Evolutionary conservation across 805 yeast genomes (phyloP), one percentile per base, ranked within the genome.

Genomic region (Pachysolen tannophilus): DNA sequence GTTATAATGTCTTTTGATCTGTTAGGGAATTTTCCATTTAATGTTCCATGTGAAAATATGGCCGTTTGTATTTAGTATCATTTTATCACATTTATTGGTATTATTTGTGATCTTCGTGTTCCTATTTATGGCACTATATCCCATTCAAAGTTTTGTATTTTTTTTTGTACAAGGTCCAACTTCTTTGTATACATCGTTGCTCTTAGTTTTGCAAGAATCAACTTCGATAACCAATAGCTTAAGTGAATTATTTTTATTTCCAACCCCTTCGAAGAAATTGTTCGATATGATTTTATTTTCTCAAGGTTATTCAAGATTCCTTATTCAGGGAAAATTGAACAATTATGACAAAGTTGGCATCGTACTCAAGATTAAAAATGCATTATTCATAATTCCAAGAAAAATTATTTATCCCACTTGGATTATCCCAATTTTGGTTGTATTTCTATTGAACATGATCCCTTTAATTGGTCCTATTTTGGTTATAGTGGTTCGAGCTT

Each of bases 391-490:
- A 31, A 35, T 20, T 19, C 35, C 6, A 32, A 41, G 41, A 18
- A 40, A 58, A 28, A 39, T 40, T 13, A 26, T 35, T n/a, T 41
- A 46, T 33, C 20, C 31, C 16, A 7, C 39, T 3, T 20, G 64
- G 16, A 33, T 70, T 0, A 13, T 54, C 6, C 59, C 65, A 35
- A 58, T 65, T 2, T 1, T 64, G 0, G 11, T 61, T 1, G 52
- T 63, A 15, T 44, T 71, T 13, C 11, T 60, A 0, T 47, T 78
- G 9, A 65, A 69, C 20, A 52, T 65, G 34, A 60, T 80, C 10
- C 87, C 87, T 0, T 25, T 77, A 6, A 14, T 72, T 5, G 87
- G 87, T 0, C 82, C 83, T 0, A n/a, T 68, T 5, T 18, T 74
- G 7, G 65, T 72, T 8, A 54, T 75, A 10, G 35, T 71, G 3